These are phyloP conservation scores for Schwanniomyces pseudopolymorphus DNA, from an alignment of 805 yeast genomes.

Conservation along the genomic window DNA sequence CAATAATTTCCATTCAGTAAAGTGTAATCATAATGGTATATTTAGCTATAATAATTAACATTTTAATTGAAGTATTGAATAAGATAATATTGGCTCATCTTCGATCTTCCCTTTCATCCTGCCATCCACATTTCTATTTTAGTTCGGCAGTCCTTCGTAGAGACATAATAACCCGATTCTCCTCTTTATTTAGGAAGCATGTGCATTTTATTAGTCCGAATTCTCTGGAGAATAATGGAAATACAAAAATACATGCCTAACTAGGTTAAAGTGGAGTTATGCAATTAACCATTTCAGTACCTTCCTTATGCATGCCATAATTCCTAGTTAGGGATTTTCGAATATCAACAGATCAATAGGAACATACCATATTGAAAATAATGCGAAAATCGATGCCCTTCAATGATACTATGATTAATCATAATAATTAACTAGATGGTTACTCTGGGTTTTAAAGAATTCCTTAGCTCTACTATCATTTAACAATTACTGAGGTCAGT, in stretches of 20 bases:
- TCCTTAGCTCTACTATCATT: too few species aligned
- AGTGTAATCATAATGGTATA: too few species aligned
- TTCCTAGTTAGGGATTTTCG: slow-evolving; percentile 6
- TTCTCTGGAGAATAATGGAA: background rate
- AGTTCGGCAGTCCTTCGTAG: background rate
- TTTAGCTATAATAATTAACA: too few species aligned
- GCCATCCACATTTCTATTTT: background rate
- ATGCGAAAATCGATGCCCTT: background rate
- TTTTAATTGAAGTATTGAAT: too few species aligned
- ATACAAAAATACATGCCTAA: background rate
- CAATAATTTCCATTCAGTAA: background rate
- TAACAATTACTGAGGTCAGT: background rate
- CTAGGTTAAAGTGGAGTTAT: slow-evolving; percentile 6
- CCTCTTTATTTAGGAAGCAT: background rate
- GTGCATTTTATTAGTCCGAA: background rate
- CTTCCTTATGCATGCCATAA: slow-evolving; percentile 6
- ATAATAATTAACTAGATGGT: background rate
- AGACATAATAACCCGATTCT: background rate
- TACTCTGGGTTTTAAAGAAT: too few species aligned
- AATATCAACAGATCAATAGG: background rate
- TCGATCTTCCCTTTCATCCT: background rate
- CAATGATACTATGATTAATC: background rate
- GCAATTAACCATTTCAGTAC: slow-evolving; percentile 4
- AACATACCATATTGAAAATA: background rate
- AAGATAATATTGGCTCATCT: background rate